Percentiles rank a stretch among this genome's conserved stretches.
phyloP scores from a whole-genome alignment of 2,329 filamentous ascomycete genomes.

The Phaeosphaeriaceae sp. region DNA sequence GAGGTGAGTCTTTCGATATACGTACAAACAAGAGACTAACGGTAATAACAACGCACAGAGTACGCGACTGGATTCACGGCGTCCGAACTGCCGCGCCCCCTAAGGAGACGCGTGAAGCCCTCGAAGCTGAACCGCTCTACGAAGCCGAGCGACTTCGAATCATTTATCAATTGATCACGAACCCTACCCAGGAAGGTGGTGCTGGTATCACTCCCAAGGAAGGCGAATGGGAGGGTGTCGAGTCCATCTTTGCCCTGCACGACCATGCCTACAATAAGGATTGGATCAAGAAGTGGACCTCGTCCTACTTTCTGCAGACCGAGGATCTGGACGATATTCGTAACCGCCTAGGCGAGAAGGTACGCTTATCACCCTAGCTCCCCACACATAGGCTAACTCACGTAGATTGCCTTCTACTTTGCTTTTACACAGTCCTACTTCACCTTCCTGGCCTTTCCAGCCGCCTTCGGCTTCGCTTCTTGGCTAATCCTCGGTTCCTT shows the following conservation, averaged over 20 bases:
- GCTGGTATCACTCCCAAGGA: constrained; percentile 59
- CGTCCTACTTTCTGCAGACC: constrained; percentile 53
- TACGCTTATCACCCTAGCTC: constrained; percentile 2
- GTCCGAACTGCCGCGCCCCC: constrained; percentile 79
- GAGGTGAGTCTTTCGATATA: constrained; percentile 55
- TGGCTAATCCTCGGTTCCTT: constrained; percentile 88
- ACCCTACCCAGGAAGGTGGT: constrained; percentile 55
- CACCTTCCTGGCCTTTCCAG: constrained; percentile 80
- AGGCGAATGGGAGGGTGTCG: constrained; percentile 57
- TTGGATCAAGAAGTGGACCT: constrained; percentile 61
- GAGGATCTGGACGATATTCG: constrained; percentile 60
- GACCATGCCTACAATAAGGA: constrained; percentile 60
- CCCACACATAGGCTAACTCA: constrained; percentile 17
- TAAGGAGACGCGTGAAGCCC: constrained; percentile 71
- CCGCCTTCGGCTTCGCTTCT: constrained; percentile 74
- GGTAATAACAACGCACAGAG: constrained; percentile 54
- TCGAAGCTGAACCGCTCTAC: constrained; percentile 77
- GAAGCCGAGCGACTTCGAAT: constrained; percentile 88
- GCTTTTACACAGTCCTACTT: constrained; percentile 94
- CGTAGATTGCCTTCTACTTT: constrained; percentile 87
- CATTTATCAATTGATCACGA: constrained; percentile 76
- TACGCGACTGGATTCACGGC: constrained; percentile 93
- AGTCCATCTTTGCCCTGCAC: constrained; percentile 58
- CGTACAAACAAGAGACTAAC: background rate
- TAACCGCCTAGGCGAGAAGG: constrained; percentile 58